Evolutionary conservation across 257 asterid species (phyloP), one percentile per base, ranked within the genome.

Genomic region (Eustoma russellianum): DNA sequence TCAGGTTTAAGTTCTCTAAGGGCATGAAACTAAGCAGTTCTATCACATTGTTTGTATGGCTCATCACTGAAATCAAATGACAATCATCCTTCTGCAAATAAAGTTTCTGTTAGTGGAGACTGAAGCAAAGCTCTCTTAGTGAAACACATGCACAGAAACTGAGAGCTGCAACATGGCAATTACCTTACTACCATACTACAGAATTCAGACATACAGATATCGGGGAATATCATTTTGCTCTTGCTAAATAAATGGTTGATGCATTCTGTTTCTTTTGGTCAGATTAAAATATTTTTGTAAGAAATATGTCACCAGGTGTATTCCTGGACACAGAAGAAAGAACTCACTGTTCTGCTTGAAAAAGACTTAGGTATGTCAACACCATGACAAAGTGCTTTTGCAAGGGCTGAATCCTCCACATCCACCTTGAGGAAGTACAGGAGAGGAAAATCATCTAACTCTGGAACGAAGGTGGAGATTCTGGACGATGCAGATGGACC

Each of bases 371-470:
- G 75, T 69, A 77, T 62, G 69, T 48, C 61, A 60, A 74, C 69
- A 33, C 83, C 80, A 50, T 61, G 62, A 64, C 70, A 75, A 64
- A 78, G 77, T 45, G 83, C 85, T 58, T 55, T 59, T 18, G 83
- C 62, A 48, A 67, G 57, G 53, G 71, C 71, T 2, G 66, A 66
- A 35, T 70, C 83, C 66, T 65, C 77, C 64, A 81, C 30, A 57
- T 77, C 82, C 70, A 81, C 77, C 75, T 69, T 76, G 73, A 82
- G 74, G 68, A 82, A 82, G 76, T 76, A 59, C 62, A 82, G 74
- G 61, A 61, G 52, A 49, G 79, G 78, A 51, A 65, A 69, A 48
- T 59, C 45, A 53, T 65, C 71, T 46, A 57, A 55, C 61, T 62
- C 57, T 2, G 73, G 58, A 56, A 59, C 67, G 65, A 67, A 64